These are phyloP conservation scores for Biscogniauxia sp. DNA, from an alignment of 2,329 filamentous ascomycete species.

Conservation along the genomic window DNA sequence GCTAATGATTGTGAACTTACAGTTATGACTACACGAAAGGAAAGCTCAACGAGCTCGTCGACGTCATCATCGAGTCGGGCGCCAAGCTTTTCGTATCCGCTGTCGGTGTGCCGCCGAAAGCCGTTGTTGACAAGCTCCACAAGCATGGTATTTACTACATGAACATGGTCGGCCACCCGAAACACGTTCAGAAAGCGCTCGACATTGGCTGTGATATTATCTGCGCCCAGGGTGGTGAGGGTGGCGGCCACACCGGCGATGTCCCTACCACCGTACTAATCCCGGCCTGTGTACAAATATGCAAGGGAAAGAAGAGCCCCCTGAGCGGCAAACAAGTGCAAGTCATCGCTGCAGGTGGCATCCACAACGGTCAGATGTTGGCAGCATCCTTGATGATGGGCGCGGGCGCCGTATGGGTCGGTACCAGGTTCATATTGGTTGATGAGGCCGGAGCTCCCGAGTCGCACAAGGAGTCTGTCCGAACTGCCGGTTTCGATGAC, in stretches of 20 bases:
- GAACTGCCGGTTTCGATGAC: constrained; percentile 89
- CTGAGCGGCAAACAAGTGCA: constrained; percentile 85
- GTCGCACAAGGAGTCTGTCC: constrained; percentile 92
- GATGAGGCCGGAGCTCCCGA: constrained; percentile 94
- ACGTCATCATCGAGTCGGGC: constrained; percentile 89
- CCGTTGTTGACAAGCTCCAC: constrained; percentile 88
- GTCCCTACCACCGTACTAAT: constrained; percentile 91
- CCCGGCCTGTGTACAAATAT: constrained; percentile 81
- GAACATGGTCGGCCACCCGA: constrained; percentile 99
- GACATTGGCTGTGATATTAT: constrained; percentile 92
- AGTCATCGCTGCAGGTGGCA: constrained; percentile 89
- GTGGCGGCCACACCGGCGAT: constrained; percentile 93
- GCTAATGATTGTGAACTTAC: constrained; percentile 19
- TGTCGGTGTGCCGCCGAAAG: constrained; percentile 87
- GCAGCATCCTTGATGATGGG: constrained; percentile 92
- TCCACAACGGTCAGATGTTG: constrained; percentile 88
- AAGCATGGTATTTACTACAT: constrained; percentile 87
- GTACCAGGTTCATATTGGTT: constrained; percentile 89
- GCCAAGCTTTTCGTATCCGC: constrained; percentile 95
- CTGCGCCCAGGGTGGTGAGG: constrained; percentile 97
- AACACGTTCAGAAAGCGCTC: constrained; percentile 96
- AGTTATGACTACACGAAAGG: constrained; percentile 99
- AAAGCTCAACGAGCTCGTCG: constrained; percentile 86
- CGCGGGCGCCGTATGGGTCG: constrained; percentile 90
- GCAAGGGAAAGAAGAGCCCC: constrained; percentile 77